Conservation (phyloP, 306 rosid genomes). For the Glycine latifolia region DNA sequence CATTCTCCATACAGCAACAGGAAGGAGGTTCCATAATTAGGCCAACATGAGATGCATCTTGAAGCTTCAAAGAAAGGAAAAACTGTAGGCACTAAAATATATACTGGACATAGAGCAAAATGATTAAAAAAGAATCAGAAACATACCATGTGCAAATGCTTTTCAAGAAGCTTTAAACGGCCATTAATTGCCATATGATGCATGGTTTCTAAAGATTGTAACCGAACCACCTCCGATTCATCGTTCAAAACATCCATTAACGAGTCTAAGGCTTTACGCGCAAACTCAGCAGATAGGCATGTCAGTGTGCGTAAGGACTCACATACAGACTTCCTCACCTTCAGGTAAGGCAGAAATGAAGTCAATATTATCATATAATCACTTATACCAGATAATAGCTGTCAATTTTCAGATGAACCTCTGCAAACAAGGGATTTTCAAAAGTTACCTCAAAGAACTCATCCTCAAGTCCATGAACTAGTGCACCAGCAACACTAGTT, state of each 20-base stretch:
- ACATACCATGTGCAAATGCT: constrained; percentile 76
- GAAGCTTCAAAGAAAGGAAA: constrained; percentile 19
- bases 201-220: constrained; percentile 85
- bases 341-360: constrained; percentile 49
- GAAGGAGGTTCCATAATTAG: constrained; percentile 21
- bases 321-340: constrained; percentile 87
- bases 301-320: constrained; percentile 64
- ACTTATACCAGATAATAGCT: constrained; percentile 6
- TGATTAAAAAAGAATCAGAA: constrained; percentile 30
- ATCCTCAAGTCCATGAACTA: constrained; percentile 95
- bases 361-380: constrained; percentile 25
- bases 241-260: constrained; percentile 82
- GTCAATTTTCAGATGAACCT: constrained; percentile 36
- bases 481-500: constrained; percentile 74
- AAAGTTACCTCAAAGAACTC: constrained; percentile 85
- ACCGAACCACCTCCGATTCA: constrained; percentile 66
- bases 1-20: constrained; percentile 26
- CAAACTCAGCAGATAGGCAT: constrained; percentile 65
- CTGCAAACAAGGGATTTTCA: constrained; percentile 19
- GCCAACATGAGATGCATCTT: constrained; percentile 29
- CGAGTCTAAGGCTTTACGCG: constrained; percentile 69
- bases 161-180: constrained; percentile 68
- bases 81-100: constrained; percentile 19
- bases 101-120: constrained; percentile 17
- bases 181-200: constrained; percentile 69